A percentile compares a stretch with the other conserved stretches of the same genome.
Conservation (phyloP, 331 rosid genomes). For the Arachis monticola region DNA sequence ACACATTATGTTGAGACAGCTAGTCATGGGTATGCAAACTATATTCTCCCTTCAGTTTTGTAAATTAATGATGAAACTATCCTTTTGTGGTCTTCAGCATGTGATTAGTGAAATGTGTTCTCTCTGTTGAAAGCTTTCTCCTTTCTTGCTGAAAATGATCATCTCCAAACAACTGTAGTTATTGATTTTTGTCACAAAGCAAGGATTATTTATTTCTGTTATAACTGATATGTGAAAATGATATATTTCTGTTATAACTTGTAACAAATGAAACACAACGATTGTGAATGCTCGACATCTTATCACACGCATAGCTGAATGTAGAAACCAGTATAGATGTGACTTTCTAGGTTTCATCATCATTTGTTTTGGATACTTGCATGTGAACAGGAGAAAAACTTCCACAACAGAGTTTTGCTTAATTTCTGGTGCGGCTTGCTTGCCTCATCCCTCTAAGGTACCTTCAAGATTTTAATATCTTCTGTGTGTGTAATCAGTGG, state of each 20-base stretch:
- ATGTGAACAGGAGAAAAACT: slow-evolving; percentile 48
- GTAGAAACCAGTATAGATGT: slow-evolving; percentile 19
- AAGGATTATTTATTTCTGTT: slow-evolving; percentile 30
- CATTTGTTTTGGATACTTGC: slow-evolving; percentile 35
- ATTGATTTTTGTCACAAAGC: slow-evolving; percentile 32
- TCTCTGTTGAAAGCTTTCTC: background rate
- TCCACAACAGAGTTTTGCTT: slow-evolving; percentile 42
- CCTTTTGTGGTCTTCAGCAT: background rate
- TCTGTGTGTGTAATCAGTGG: slow-evolving; percentile 13
- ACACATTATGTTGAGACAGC: slow-evolving; percentile 37
- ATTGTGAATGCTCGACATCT: slow-evolving; percentile 6
- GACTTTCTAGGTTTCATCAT: slow-evolving; percentile 25
- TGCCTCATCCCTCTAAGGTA: slow-evolving; percentile 81
- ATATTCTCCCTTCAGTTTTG: slow-evolving; percentile 32
- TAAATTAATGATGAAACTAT: slow-evolving; percentile 27
- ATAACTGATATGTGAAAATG: slow-evolving; percentile 3
- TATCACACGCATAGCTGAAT: slow-evolving; percentile 18
- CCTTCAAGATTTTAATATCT: slow-evolving; percentile 29
- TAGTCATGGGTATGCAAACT: slow-evolving; percentile 49
- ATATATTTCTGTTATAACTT: background rate
- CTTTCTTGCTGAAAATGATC: background rate
- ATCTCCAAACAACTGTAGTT: slow-evolving; percentile 20
- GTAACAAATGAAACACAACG: slow-evolving; percentile 22
- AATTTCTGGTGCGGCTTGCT: slow-evolving; percentile 59
- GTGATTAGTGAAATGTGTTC: slow-evolving; percentile 24